These are phyloP conservation scores for Plasmodium gonderi DNA, from an alignment of 169 alveolate genomes.

Conservation along the genomic window DNA sequence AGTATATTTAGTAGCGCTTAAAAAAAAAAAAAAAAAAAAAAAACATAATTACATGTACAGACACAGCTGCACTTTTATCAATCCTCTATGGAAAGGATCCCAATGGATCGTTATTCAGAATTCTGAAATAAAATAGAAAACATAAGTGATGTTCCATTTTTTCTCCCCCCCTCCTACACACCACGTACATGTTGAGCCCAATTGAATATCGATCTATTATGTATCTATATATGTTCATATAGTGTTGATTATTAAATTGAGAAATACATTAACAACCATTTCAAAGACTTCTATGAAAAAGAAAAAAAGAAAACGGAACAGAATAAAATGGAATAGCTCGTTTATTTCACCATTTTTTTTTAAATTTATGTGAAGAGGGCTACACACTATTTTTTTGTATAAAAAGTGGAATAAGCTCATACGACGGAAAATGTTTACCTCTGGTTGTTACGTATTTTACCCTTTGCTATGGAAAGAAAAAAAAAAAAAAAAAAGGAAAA, in stretches of 20 bases:
- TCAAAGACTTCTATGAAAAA: not conserved
- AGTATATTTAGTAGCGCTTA: not conserved
- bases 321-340: not conserved
- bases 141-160: too few relatives aligned
- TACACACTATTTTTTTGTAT: not conserved
- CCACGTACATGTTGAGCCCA: not conserved
- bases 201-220: not conserved
- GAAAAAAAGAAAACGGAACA: not conserved
- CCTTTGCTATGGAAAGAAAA: too few relatives aligned
- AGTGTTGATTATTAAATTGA: not conserved
- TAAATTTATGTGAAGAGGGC: not conserved
- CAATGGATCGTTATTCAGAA: too few relatives aligned
- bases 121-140: too few relatives aligned
- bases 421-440: not conserved
- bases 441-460: not conserved
- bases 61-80: too few relatives aligned
- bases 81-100: too few relatives aligned
- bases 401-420: not conserved
- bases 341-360: not conserved
- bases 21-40: not conserved
- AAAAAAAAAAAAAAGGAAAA: too few relatives aligned
- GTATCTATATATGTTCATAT: not conserved
- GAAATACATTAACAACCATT: not conserved
- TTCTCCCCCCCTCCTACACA: not conserved
- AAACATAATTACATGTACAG: too few relatives aligned